Evolutionary conservation across 2,329 filamentous ascomycete genomes (phyloP), one percentile per base, ranked within the genome.

Genomic region (Neurospora sp.): DNA sequence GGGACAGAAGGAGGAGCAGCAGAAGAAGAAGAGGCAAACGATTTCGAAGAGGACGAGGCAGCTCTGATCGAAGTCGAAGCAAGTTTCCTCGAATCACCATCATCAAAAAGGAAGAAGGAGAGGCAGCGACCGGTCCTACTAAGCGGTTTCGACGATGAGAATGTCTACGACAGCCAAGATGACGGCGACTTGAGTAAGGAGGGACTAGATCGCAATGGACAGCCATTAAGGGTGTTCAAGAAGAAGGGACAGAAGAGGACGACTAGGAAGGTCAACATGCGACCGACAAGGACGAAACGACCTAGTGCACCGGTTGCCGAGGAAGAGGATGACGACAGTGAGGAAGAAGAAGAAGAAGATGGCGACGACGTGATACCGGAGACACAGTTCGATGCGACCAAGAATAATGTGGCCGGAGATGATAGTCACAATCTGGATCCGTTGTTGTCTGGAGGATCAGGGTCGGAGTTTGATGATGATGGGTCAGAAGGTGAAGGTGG

Each of bases 161-260:
- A 76, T 8, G 75, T 83, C 71, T 86, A 87, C 75, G 88, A 90
- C 77, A 86, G 85, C 72, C 79, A 81, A 1, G 81, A 81, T 3
- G 84, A 86, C n/a, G 84, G 86, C 1, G 77, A 80, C 11, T 71
- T 71, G 12, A 68, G 66, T 8, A 77, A 79, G n/a, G 73, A 74
- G 23, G 52, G 52, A 17, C 70, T 85, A 12, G 87, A 82, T 68
- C 82, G 82, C n/a, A 81, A 88, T 74, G 88, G 88, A 1, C 83
- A 86, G 72, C 88, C 88, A 2, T 78, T 88, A 43, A 87, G 84
- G 69, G 80, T 87, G 1, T 95, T 86, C 83, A 95, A 94, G 84
- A 96, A 96, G 85, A 92, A 92, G 82, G 92, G 91, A 0, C 86
- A 92, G 77, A 96, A 96, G 82, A 85, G 92, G 71, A 92, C 91